phyloP scores from a whole-genome alignment of 305 asterid genomes.

The Andrographis paniculata region DNA sequence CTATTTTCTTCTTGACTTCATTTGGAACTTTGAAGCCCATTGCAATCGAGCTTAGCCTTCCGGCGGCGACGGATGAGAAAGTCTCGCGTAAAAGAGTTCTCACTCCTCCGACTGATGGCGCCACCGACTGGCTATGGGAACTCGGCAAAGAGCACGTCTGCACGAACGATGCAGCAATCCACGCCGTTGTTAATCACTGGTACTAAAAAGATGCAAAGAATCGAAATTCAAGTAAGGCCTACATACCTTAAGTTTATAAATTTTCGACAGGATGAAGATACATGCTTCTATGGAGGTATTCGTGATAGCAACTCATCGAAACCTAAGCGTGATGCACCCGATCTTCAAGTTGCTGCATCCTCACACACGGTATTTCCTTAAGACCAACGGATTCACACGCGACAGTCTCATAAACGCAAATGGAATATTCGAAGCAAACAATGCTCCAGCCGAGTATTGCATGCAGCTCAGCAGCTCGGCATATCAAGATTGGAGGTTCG shows the following conservation, averaged over 20 bases:
- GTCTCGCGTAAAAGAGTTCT: slow-evolving; percentile 2
- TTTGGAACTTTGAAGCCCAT: slow-evolving; percentile 43
- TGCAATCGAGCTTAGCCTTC: slow-evolving; percentile 47
- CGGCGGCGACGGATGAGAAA: no score
- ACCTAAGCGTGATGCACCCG: slow-evolving; percentile 54
- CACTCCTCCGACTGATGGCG: no score
- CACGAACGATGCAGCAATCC: no score
- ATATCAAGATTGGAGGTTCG: slow-evolving; percentile 36
- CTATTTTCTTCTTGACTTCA: slow-evolving; percentile 36
- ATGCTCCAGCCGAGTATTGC: slow-evolving; percentile 41
- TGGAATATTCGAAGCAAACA: slow-evolving; percentile 40
- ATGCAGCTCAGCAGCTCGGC: slow-evolving; percentile 59
- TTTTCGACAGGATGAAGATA: neutral
- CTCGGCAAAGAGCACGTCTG: no score
- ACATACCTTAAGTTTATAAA: neutral
- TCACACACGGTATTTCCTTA: slow-evolving; percentile 48
- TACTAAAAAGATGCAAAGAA: no score
- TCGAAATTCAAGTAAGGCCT: no score
- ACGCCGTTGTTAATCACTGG: no score
- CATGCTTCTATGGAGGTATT: neutral
- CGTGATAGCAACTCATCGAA: slow-evolving; percentile 40
- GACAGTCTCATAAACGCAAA: slow-evolving; percentile 34
- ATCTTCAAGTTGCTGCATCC: slow-evolving; percentile 50
- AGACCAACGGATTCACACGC: slow-evolving; percentile 43
- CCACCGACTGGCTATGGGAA: no score